Percentiles rank a stretch among this genome's conserved stretches.
phyloP scores from a whole-genome alignment of 148 eudicot species.

The Rhododendron ovatum region DNA sequence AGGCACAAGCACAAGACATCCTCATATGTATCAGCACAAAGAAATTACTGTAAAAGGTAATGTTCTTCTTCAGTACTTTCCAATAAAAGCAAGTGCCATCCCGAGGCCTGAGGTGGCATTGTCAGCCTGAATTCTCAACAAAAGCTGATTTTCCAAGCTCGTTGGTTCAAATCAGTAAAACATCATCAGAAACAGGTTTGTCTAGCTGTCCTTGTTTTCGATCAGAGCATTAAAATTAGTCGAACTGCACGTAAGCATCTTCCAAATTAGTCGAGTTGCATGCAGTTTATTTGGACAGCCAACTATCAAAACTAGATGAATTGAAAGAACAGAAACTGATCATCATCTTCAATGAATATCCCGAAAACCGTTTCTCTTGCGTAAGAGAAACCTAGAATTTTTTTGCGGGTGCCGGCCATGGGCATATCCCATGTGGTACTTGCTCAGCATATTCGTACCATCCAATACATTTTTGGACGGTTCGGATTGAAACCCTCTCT shows the following conservation, averaged over 20 bases:
- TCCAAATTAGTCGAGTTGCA: too few relatives aligned
- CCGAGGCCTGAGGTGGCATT: neutral
- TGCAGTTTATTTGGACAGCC: neutral
- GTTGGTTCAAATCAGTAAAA: neutral
- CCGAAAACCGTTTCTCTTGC: neutral
- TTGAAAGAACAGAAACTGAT: neutral
- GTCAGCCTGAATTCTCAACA: neutral
- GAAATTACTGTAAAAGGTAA: neutral
- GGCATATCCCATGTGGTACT: too few relatives aligned
- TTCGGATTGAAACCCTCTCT: too few relatives aligned
- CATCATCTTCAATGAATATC: too few relatives aligned
- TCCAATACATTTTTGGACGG: too few relatives aligned
- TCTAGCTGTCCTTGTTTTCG: neutral
- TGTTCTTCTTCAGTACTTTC: neutral
- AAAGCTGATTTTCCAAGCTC: neutral
- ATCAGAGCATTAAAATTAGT: too few relatives aligned
- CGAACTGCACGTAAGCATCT: too few relatives aligned
- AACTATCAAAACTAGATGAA: neutral
- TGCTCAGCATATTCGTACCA: fast-evolving
- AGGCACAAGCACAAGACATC: neutral
- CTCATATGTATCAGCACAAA: neutral
- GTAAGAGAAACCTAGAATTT: neutral
- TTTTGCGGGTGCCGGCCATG: too few relatives aligned
- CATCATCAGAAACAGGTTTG: neutral
- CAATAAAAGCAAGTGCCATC: neutral